Evolutionary conservation across 1,139 yeast species (phyloP).

Genomic region (Yamadazyma epiphylla): DNA sequence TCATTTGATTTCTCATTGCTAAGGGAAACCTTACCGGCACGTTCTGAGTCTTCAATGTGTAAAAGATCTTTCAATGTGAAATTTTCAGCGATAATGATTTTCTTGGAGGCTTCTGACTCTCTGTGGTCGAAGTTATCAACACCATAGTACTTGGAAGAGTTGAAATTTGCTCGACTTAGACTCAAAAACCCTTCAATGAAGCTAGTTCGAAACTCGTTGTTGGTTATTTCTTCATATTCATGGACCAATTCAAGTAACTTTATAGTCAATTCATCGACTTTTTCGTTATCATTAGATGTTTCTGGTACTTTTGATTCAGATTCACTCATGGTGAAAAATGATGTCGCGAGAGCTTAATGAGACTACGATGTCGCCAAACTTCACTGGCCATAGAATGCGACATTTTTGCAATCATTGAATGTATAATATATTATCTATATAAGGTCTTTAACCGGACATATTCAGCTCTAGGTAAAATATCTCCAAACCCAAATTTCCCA

Average conservation of each 20-base stretch:
- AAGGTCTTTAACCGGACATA: constrained; percentile 36
- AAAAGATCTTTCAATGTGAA: constrained; percentile 2
- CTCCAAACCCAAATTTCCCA: constrained; percentile 44
- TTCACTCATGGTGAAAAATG: neutral
- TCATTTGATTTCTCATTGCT: too few species aligned
- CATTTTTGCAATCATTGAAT: too few species aligned
- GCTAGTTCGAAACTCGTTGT: constrained; percentile 16
- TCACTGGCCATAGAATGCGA: too few species aligned
- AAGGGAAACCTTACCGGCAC: too few species aligned
- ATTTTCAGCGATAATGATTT: constrained; percentile 12
- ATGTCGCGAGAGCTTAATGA: too few species aligned
- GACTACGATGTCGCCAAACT: too few species aligned
- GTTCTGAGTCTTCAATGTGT: too few species aligned
- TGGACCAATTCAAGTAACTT: constrained; percentile 23
- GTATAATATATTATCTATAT: constrained; percentile 29
- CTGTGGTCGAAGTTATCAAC: constrained; percentile 26
- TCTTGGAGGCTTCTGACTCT: constrained; percentile 23
- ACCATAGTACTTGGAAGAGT: constrained; percentile 20
- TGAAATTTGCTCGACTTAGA: constrained; percentile 40
- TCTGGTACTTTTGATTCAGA: too few species aligned
- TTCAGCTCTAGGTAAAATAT: constrained; percentile 47
- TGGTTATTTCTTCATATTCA: constrained; percentile 24
- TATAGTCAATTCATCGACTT: constrained; percentile 5
- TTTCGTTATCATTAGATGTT: too few species aligned
- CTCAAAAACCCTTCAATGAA: constrained; percentile 31